These are phyloP conservation scores for Rhodotorula sp. DNA, from an alignment of 1,284 basidiomycete species.

Conservation along the genomic window DNA sequence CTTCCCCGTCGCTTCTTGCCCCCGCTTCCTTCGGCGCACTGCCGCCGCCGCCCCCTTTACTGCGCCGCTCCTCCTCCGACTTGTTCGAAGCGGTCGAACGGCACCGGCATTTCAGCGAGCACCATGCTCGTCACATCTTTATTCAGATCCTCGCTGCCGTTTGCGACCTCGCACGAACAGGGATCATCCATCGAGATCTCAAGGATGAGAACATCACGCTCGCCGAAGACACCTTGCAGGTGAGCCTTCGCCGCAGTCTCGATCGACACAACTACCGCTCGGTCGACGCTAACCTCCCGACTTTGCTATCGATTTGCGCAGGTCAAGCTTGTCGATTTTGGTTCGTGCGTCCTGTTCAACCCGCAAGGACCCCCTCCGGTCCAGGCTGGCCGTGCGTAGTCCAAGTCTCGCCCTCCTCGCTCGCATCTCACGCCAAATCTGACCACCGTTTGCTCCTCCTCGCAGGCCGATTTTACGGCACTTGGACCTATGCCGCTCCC, in stretches of 20 bases:
- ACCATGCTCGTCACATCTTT: conserved; percentile 59
- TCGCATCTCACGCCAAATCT: background rate
- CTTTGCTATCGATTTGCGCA: conserved; percentile 18
- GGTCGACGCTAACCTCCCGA: too few species aligned
- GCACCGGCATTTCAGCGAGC: conserved; percentile 72
- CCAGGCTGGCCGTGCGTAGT: conserved; percentile 13
- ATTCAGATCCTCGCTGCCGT: conserved; percentile 49
- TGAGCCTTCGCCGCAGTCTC: conserved; percentile 2
- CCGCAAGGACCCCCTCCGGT: conserved; percentile 46
- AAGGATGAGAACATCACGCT: conserved; percentile 58
- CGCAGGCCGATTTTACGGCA: conserved; percentile 66
- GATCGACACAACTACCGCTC: background rate
- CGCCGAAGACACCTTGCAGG: conserved; percentile 14
- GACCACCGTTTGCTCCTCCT: conserved; percentile 44
- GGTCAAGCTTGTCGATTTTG: conserved; percentile 92
- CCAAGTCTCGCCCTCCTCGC: conserved; percentile 23
- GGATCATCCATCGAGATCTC: conserved; percentile 49
- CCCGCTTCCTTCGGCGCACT: conserved; percentile 1
- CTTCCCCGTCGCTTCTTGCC: background rate
- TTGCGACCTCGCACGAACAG: conserved; percentile 46
- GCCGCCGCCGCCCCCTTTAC: conserved; percentile 45
- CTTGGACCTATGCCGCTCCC: conserved; percentile 65
- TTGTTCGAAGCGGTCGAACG: conserved; percentile 91
- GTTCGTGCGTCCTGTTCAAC: conserved; percentile 75
- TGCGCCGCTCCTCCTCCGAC: conserved; percentile 73